These are phyloP conservation scores for Erythrophleum fordii DNA, from an alignment of 306 rosid genomes.

Conservation along the genomic window DNA sequence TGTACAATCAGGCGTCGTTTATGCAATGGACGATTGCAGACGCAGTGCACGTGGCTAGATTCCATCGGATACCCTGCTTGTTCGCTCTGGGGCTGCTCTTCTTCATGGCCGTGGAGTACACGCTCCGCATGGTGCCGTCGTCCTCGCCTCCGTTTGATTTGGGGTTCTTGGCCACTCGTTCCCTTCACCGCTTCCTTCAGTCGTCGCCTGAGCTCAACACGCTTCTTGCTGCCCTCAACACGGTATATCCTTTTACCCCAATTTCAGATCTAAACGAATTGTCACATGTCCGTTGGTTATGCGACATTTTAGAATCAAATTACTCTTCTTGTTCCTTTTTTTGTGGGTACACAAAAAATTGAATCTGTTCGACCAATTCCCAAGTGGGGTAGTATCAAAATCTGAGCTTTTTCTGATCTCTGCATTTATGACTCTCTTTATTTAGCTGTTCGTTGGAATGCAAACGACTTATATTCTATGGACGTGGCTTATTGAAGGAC, in stretches of 20 bases:
- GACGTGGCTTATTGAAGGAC: constrained; percentile 91
- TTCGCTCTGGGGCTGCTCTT: constrained; percentile 69
- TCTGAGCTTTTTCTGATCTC: not conserved
- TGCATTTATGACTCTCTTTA: not conserved
- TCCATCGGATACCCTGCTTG: constrained; percentile 83
- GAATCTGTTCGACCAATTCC: not conserved
- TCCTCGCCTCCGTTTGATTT: constrained; percentile 85
- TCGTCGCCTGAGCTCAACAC: constrained; percentile 73
- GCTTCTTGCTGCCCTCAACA: constrained; percentile 70
- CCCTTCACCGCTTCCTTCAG: constrained; percentile 67
- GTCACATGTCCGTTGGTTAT: not conserved
- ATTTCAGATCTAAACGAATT: constrained; percentile 31
- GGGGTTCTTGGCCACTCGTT: constrained; percentile 74
- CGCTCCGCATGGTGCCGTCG: constrained; percentile 87
- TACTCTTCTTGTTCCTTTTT: not conserved
- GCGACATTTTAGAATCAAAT: not conserved
- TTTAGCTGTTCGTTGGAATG: constrained; percentile 89
- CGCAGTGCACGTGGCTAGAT: constrained; percentile 60
- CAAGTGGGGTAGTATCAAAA: constrained; percentile 37
- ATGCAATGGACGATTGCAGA: constrained; percentile 74
- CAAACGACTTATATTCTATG: constrained; percentile 84
- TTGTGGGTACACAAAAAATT: not conserved
- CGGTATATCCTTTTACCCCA: constrained; percentile 48
- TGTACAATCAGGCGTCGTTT: constrained; percentile 47
- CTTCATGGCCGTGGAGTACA: constrained; percentile 96